A percentile compares a stretch with the other conserved stretches of the same genome.
Evolutionary conservation across 768 basidiomycete species (phyloP).

Genomic region (Suillus ampliporus): DNA sequence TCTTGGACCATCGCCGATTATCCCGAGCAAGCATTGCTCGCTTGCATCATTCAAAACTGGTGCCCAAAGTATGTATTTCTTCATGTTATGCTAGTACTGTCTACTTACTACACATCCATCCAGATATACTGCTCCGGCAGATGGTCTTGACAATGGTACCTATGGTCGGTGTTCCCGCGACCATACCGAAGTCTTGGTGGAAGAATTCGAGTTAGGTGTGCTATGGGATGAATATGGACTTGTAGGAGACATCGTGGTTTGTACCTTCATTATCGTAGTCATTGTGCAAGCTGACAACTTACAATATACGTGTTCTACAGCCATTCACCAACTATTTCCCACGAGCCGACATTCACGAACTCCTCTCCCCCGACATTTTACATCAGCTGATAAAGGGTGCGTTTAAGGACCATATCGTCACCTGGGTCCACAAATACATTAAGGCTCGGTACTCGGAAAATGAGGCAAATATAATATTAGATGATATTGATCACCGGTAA

Average conservation of each 20-base stretch:
- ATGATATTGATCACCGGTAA: slow-evolving; percentile 43
- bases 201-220: not conserved
- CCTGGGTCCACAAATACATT: slow-evolving; percentile 42
- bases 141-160: not conserved
- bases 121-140: not conserved
- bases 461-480: slow-evolving; percentile 33
- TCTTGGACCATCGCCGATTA: too few species aligned
- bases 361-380: too few species aligned
- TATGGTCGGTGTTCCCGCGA: not conserved
- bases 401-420: slow-evolving; percentile 48
- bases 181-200: not conserved
- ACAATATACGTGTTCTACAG: too few species aligned
- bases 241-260: slow-evolving; percentile 37
- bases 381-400: slow-evolving; percentile 49
- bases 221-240: slow-evolving; percentile 42
- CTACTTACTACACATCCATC: too few species aligned
- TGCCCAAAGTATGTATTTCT: too few species aligned
- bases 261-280: slow-evolving; percentile 29
- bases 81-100: too few species aligned
- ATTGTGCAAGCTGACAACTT: slow-evolving; percentile 9
- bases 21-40: too few species aligned
- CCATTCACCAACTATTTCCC: slow-evolving; percentile 24
- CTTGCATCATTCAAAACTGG: too few species aligned
- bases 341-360: too few species aligned
- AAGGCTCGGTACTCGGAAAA: slow-evolving; percentile 19